Conservation (phyloP, 1,284 basidiomycete species). For the Ceratobasidium sp. region DNA sequence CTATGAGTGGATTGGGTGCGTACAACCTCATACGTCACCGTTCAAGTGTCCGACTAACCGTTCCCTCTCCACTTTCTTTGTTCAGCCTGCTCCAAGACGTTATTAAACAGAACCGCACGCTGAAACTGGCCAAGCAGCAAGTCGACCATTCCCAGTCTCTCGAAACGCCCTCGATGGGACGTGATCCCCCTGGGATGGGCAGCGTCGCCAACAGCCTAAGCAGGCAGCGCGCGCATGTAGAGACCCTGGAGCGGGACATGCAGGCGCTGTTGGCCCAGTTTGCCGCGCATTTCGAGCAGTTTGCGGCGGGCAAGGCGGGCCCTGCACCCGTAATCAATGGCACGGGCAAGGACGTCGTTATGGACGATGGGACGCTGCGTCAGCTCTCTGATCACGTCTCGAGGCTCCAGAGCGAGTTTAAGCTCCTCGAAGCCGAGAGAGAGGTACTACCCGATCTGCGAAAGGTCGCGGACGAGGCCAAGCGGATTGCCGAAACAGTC, state of each 20-base stretch:
- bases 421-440: background rate
- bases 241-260: background rate
- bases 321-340: background rate
- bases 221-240: background rate
- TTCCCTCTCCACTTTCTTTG: background rate
- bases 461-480: background rate
- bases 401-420: slow-evolving; percentile 2
- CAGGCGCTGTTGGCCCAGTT: background rate
- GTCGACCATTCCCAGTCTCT: background rate
- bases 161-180: too few species aligned
- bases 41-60: background rate
- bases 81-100: background rate
- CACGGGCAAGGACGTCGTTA: background rate
- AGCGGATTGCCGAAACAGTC: too few species aligned
- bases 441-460: background rate
- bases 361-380: background rate
- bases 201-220: too few species aligned
- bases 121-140: background rate
- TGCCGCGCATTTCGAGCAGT: background rate
- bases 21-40: background rate
- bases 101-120: background rate
- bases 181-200: too few species aligned
- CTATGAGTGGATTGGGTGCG: slow-evolving; percentile 13
- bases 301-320: background rate
- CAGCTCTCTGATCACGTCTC: slow-evolving; percentile 1